These are phyloP conservation scores for Liquidambar formosana DNA, from an alignment of 164 flowering plant species.

Conservation along the genomic window DNA sequence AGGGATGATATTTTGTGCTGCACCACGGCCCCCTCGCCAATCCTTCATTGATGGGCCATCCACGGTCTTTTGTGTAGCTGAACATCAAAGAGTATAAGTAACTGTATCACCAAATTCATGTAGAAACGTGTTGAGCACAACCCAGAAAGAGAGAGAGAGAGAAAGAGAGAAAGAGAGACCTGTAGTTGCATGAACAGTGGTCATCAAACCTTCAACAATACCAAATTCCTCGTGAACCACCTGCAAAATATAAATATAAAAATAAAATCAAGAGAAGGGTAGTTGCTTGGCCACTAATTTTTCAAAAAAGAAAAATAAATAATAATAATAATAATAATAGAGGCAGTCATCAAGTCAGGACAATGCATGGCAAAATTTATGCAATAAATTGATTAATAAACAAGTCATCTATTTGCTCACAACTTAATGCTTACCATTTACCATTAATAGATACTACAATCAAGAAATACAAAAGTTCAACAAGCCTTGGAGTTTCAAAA, in stretches of 20 bases:
- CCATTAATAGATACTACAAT: no score
- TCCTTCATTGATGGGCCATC: slow-evolving; percentile 99
- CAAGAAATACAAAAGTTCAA: not conserved
- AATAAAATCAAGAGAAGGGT: not conserved
- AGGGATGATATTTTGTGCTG: slow-evolving; percentile 92
- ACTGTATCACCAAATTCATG: not conserved
- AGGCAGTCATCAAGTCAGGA: no score
- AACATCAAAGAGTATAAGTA: slow-evolving; percentile 12
- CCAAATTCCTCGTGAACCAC: slow-evolving; percentile 99
- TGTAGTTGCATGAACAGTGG: slow-evolving; percentile 99
- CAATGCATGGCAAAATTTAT: no score
- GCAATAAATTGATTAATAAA: no score
- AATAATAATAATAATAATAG: no score
- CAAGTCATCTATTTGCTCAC: no score
- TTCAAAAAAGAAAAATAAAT: no score
- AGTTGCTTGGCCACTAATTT: not conserved
- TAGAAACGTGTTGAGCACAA: not conserved
- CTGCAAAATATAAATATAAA: slow-evolving; percentile 34
- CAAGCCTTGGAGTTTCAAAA: not conserved
- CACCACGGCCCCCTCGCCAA: slow-evolving; percentile 99
- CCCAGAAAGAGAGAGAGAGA: not conserved
- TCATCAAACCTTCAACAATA: slow-evolving; percentile 91
- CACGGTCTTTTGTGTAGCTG: slow-evolving; percentile 98
- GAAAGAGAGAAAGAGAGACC: slow-evolving; percentile 45
- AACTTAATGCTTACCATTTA: no score